phyloP scores from a whole-genome alignment of 2,329 filamentous ascomycete species.

The Thielaviopsis musarum region DNA sequence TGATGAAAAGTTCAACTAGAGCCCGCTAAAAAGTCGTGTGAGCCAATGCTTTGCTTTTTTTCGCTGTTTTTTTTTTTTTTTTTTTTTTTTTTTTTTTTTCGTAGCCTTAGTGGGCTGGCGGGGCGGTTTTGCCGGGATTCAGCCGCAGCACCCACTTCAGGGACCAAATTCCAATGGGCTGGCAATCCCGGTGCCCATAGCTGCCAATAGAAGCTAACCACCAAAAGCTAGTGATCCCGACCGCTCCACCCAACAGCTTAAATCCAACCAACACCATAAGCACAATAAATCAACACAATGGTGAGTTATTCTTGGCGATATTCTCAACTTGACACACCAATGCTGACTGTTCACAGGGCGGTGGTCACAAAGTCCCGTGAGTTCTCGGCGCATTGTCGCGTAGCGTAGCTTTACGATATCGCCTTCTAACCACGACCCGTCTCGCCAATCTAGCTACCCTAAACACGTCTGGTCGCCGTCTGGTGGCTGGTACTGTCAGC shows the following conservation, averaged over 20 bases:
- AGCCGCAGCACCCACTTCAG: not conserved
- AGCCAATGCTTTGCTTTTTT: slow-evolving; percentile 5
- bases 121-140: not conserved
- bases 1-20: too few species aligned
- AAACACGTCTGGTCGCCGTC: slow-evolving; percentile 99
- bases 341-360: not conserved
- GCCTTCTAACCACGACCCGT: not conserved
- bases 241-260: too few species aligned
- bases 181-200: too few species aligned
- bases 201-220: too few species aligned
- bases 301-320: not conserved
- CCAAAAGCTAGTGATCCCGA: not conserved
- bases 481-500: slow-evolving; percentile 94
- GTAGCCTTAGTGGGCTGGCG: too few species aligned
- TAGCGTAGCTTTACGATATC: not conserved
- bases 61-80: too few species aligned
- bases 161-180: too few species aligned
- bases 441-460: slow-evolving; percentile 49
- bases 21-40: slow-evolving; percentile 2
- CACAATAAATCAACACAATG: not conserved
- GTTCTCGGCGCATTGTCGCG: not conserved
- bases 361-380: slow-evolving; percentile 9
- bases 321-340: not conserved
- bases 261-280: too few species aligned
- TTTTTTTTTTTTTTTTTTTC: too few species aligned